These are phyloP conservation scores for Helianthus annuus DNA, from an alignment of 129 eudicot genomes.

Conservation along the genomic window HanXRQr2.0-SUNRISE NC_035447.2:92480701-92481200, in stretches of 20 bases:
- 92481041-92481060: too few species aligned
- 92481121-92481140: too few species aligned
- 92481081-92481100: too few species aligned
- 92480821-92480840: slow-evolving; percentile 47
- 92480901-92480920: slow-evolving; percentile 37
- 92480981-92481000: not conserved
- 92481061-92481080: too few species aligned
- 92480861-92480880: slow-evolving; percentile 37
- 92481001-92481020: not conserved
- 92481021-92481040: not conserved
- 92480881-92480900: slow-evolving; percentile 19
- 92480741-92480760: slow-evolving; percentile 37
- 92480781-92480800: slow-evolving; percentile 15
- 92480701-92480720: slow-evolving; percentile 42
- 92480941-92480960: slow-evolving; percentile 43
- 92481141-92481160: too few species aligned
- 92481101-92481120: too few species aligned
- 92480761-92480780: slow-evolving; percentile 31
- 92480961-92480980: not conserved
- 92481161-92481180: too few species aligned
- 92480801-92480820: slow-evolving; percentile 25
- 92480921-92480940: slow-evolving; percentile 40
- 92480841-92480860: slow-evolving; percentile 61
- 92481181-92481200: too few species aligned
- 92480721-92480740: slow-evolving; percentile 39